Evolutionary conservation across 1,284 basidiomycete genomes (phyloP).

Genomic region (Schizophyllum amplum): DNA sequence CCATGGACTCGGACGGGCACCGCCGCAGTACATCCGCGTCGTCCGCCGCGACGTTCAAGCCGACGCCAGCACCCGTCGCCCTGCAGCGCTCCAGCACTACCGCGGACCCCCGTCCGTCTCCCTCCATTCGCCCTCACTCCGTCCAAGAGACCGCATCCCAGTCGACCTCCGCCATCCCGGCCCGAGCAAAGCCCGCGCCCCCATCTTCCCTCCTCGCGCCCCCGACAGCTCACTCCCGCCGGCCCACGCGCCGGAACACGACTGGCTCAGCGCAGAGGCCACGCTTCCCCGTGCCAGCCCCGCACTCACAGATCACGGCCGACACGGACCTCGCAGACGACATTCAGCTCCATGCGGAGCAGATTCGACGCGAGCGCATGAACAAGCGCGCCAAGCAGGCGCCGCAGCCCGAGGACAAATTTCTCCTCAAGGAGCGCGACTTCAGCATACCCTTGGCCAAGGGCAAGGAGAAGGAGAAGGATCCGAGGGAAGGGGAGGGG

Average conservation of each 20-base stretch:
- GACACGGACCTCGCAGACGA: constrained; percentile 42
- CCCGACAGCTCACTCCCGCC: constrained; percentile 8
- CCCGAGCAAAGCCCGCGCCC: background rate
- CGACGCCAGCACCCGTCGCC: no score
- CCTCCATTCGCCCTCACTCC: no score
- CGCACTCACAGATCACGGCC: constrained; percentile 15
- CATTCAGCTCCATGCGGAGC: constrained; percentile 78
- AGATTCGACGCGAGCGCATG: constrained; percentile 69
- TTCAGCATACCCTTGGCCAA: no score
- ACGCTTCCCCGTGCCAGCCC: background rate
- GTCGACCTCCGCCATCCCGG: no score
- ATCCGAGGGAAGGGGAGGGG: background rate
- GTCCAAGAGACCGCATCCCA: no score
- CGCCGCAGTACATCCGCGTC: no score
- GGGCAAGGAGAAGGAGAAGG: background rate
- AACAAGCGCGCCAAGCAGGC: constrained; percentile 61
- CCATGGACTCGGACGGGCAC: no score
- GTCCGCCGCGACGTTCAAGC: no score
- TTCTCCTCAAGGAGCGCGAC: background rate
- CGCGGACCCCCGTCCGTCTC: no score
- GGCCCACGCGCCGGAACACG: constrained; percentile 42
- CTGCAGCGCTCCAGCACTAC: no score
- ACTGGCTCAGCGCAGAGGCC: constrained; percentile 24
- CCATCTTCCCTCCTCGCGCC: background rate
- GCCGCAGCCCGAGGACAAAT: constrained; percentile 25